phyloP scores from a whole-genome alignment of 495 filamentous ascomycete genomes.

The Elaphomyces granulatus region DNA sequence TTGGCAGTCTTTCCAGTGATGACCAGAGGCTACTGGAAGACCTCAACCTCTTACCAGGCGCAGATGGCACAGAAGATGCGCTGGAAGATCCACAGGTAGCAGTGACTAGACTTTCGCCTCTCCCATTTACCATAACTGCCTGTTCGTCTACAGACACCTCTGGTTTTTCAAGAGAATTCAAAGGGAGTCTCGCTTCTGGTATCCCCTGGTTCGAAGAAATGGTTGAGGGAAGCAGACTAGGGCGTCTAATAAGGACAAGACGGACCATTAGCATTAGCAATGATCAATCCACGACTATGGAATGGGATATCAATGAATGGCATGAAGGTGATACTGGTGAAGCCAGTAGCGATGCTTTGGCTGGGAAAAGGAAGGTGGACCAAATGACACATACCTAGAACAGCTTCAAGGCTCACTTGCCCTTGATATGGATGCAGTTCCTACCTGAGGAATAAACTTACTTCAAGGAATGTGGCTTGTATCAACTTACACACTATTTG shows the following conservation, averaged over 20 bases:
- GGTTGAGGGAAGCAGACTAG: constrained; percentile 57
- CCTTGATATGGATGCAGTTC: too few relatives aligned
- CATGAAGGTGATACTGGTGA: constrained; percentile 39
- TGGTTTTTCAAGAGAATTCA: constrained; percentile 14
- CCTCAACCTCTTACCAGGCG: constrained; percentile 46
- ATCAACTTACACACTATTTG: too few relatives aligned
- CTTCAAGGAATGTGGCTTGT: too few relatives aligned
- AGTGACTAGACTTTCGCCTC: constrained; percentile 3
- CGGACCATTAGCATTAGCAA: constrained; percentile 37
- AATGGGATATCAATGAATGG: constrained; percentile 80
- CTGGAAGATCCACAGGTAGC: constrained; percentile 11
- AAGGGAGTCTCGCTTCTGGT: constrained; percentile 30
- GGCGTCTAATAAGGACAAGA: constrained; percentile 45
- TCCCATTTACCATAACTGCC: constrained; percentile 8
- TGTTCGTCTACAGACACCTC: constrained; percentile 9
- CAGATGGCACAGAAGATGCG: constrained; percentile 28
- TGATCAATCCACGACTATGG: constrained; percentile 43
- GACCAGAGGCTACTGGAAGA: constrained; percentile 57
- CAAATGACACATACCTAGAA: too few relatives aligned
- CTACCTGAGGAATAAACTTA: too few relatives aligned
- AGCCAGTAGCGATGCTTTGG: neutral
- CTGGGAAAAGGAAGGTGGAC: constrained; percentile 4
- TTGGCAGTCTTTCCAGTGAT: constrained; percentile 52
- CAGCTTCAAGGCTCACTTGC: too few relatives aligned
- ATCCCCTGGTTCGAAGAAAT: constrained; percentile 75